Base-by-base conservation (phyloP, 345 rosid species). In the Durio zibethinus region DNA sequence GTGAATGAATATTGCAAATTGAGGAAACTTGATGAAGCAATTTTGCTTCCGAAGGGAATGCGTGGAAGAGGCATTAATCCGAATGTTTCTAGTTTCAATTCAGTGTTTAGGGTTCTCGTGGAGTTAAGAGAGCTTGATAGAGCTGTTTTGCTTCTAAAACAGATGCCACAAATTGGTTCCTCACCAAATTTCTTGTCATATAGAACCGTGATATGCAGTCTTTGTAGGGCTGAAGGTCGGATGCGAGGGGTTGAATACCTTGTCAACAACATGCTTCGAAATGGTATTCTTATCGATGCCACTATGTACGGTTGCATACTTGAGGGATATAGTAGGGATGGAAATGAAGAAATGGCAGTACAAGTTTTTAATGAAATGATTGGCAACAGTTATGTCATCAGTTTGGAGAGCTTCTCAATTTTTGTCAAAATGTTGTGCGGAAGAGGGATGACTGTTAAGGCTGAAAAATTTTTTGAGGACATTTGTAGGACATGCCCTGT, bases 1-100 rank as follows among this genome's bases (percentile, higher is more conserved):
- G 50, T 85, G 43, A 62, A 42, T 23, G 89, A 43, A 65, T 83
- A 76, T 78, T 76, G 86, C 81, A 85, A 83, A 53, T 61, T 80
- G 81, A 77, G 76, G 79, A 77, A 76, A 57, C 73, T 73, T 7
- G 70, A 69, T 50, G 72, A 75, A 45, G 85, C 86, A 2, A 76
- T 80, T 48, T 70, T 71, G 3, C 78, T 84, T 29, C 38, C 83
- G 72, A 73, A 77, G n/a, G 83, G 78, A 64, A 83, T 84, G 86
- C 35, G 31, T 10, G 74, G 33, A 50, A 53, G 60, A 53, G 83
- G 85, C 48, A 63, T 83, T 12, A 68, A 25, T 15, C 79, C 80
- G 0, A 29, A 20, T 59, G 80, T 80, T 76, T 59, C 68, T 8
- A 50, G 75, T 74, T 85, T 79, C 74, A 87, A 87, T 71, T 73